Evolutionary conservation across 192 early-diverging fungal species (phyloP), one percentile per base, ranked within the genome.

Genomic region (Entomortierella chlamydospora): DNA sequence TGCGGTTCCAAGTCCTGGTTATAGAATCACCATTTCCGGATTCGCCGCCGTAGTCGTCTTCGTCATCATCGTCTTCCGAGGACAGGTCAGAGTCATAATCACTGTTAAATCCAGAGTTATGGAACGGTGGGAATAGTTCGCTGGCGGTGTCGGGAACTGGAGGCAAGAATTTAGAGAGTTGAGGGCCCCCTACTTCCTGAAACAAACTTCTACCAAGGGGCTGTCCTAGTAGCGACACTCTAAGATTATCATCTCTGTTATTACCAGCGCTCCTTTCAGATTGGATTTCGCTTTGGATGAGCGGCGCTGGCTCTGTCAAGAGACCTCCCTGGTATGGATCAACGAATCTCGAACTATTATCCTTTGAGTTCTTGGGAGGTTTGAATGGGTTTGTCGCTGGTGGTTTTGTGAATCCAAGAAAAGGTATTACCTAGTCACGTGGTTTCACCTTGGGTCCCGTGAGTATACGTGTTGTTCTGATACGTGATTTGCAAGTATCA

Each of bases 371-470:
- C 20, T 51, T 57, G 7, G 47, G 5, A 23, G 7, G 31, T 29
- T 30, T 59, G 31, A 66, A 34, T 26, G 63, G 68, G 26, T 79
- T 79, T n/a, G n/a, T 18, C 8, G 23, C 10, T 7, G 55, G 45
- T 7, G 41, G 45, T 1, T 39, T 49, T 23, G 76, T 70, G 62
- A 79, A 79, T 37, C 76, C 76, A 12, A 79, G 47, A 28, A 78
- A 78, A 22, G 66, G 61, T 12, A 78, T 58, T 26, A 74, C 37
- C 72, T 74, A 61, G n/a, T n/a, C n/a, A n/a, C n/a, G n/a, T n/a
- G n/a, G n/a, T 7, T 5, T 29, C 12, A 47, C 15, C 4, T 37
- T 37, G 10, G 10, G 4, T 37, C 34, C 34, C 10, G n/a, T n/a
- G n/a, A n/a, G n/a, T n/a, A n/a, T n/a, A n/a, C n/a, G n/a, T n/a